Evolutionary conservation across 805 yeast species (phyloP).

Genomic region (Saccharomycopsis schoenii): DNA sequence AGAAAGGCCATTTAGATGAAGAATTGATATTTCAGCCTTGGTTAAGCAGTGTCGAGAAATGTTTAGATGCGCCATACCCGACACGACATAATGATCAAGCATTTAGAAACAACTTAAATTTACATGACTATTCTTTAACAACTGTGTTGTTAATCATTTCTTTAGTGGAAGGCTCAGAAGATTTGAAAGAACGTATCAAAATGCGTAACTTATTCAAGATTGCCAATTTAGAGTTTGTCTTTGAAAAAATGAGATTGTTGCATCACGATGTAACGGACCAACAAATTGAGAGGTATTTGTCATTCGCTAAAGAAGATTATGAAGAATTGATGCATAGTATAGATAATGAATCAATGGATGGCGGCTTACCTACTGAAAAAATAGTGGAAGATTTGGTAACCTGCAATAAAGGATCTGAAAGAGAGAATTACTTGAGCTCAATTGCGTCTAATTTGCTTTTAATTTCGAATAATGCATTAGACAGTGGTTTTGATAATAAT

Average conservation of each 20-base stretch:
- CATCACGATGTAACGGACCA: slow-evolving; percentile 51
- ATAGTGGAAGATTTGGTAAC: slow-evolving; percentile 32
- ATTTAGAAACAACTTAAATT: slow-evolving; percentile 4
- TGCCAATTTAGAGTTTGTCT: slow-evolving; percentile 26
- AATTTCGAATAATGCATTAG: slow-evolving; percentile 22
- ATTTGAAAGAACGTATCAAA: slow-evolving; percentile 17
- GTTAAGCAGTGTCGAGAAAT: slow-evolving; percentile 24
- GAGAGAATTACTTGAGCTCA: slow-evolving; percentile 40
- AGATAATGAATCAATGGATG: slow-evolving; percentile 11
- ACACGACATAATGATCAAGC: slow-evolving; percentile 7
- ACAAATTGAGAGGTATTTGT: slow-evolving; percentile 54
- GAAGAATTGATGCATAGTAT: slow-evolving; percentile 29
- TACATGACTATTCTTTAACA: slow-evolving; percentile 16
- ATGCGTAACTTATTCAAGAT: slow-evolving; percentile 8
- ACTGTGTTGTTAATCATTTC: slow-evolving; percentile 15
- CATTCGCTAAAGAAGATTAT: slow-evolving; percentile 45
- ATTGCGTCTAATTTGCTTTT: slow-evolving; percentile 48
- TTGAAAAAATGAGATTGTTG: slow-evolving; percentile 41
- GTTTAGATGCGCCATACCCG: slow-evolving; percentile 18
- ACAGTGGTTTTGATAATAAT: background rate
- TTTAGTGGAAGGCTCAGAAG: slow-evolving; percentile 16
- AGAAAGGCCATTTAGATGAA: slow-evolving; percentile 22
- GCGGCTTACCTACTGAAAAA: slow-evolving; percentile 8
- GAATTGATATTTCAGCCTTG: slow-evolving; percentile 14
- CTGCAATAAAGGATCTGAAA: slow-evolving; percentile 38